Evolutionary conservation across 164 flowering plant species (phyloP).

Genomic region (Vitis vinifera): ASM3070453v1 NC_081817.1:28137501-28138000

Average conservation of each 20-base stretch:
- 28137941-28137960: conserved; percentile 47
- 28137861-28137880: not conserved
- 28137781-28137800: not conserved
- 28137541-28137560: too few species aligned
- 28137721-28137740: not conserved
- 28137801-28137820: not conserved
- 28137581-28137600: too few species aligned
- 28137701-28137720: not conserved
- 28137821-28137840: not conserved
- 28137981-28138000: not conserved
- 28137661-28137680: too few species aligned
- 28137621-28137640: too few species aligned
- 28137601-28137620: too few species aligned
- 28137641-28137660: too few species aligned
- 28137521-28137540: too few species aligned
- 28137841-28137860: not conserved
- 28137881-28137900: conserved; percentile 35
- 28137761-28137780: not conserved
- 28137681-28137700: not conserved
- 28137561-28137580: too few species aligned
- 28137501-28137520: not conserved
- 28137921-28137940: conserved; percentile 37
- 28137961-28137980: not conserved
- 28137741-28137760: not conserved
- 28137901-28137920: conserved; percentile 35